A percentile compares a stretch with the other conserved stretches of the same genome.
phyloP scores from a whole-genome alignment of 2,329 filamentous ascomycete genomes.

The Alternaria triticimaculans region DNA sequence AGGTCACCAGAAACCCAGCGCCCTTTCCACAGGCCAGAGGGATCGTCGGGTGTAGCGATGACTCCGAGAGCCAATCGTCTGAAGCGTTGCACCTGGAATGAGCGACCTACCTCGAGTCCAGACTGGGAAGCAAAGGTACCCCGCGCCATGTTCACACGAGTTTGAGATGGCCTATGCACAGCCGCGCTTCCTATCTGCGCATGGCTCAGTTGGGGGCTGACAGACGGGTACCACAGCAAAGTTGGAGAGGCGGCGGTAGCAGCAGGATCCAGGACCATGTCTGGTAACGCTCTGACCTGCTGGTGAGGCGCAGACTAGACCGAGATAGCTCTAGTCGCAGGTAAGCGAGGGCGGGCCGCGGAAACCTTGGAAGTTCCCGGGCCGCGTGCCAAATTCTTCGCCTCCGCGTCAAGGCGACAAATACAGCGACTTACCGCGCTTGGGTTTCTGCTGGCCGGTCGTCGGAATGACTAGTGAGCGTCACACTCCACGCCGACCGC shows the following conservation, averaged over 20 bases:
- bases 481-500: background rate
- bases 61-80: background rate
- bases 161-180: background rate
- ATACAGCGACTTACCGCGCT: background rate
- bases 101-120: background rate
- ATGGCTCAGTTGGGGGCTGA: background rate
- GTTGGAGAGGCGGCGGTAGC: background rate
- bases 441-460: background rate
- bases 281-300: background rate
- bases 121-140: background rate
- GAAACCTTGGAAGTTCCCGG: rapidly evolving
- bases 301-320: background rate
- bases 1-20: background rate
- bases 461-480: background rate
- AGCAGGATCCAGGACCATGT: background rate
- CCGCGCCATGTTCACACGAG: background rate
- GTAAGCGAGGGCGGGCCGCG: background rate
- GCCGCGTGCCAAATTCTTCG: background rate
- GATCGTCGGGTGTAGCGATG: background rate
- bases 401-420: background rate
- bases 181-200: background rate
- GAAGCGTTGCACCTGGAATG: background rate
- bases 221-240: background rate
- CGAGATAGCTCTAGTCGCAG: background rate
- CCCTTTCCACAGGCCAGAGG: background rate